Conservation (phyloP, 2,329 filamentous ascomycete species). For the Colletotrichum phormii region DNA sequence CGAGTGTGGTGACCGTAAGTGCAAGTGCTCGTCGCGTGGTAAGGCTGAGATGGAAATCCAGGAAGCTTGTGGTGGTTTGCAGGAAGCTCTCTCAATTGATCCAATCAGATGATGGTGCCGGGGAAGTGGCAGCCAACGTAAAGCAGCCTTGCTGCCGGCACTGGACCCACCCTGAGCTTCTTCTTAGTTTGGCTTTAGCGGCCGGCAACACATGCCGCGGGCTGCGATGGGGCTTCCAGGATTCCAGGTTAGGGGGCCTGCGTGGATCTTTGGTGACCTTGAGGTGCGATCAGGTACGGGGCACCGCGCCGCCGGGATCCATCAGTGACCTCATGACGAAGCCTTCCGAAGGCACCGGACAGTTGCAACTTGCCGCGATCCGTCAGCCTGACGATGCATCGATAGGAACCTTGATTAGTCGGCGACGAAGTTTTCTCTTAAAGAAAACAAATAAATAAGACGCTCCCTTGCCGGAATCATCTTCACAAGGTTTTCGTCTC, state of each 20-base stretch:
- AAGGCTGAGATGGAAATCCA: constrained; percentile 24
- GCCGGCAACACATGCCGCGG: constrained; percentile 20
- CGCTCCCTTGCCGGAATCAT: neutral
- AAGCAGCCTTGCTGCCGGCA: constrained; percentile 23
- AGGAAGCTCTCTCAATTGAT: constrained; percentile 14
- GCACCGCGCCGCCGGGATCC: constrained; percentile 17
- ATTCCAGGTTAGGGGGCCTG: neutral
- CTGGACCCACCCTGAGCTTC: constrained; percentile 7
- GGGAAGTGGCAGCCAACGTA: neutral
- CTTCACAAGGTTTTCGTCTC: constrained; percentile 18
- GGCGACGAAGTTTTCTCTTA: neutral
- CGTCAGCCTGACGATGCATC: constrained; percentile 22
- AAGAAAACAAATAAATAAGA: neutral
- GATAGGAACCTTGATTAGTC: constrained; percentile 25
- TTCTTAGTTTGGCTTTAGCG: constrained; percentile 14
- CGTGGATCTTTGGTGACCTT: constrained; percentile 13
- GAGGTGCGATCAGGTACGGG: constrained; percentile 16
- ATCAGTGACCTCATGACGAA: constrained; percentile 37
- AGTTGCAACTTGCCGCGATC: constrained; percentile 23
- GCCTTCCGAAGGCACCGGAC: constrained; percentile 16
- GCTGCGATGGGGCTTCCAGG: constrained; percentile 2
- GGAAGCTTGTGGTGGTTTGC: neutral
- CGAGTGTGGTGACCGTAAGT: neutral
- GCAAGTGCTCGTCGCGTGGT: neutral
- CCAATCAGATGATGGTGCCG: constrained; percentile 19